These are phyloP conservation scores for Suhomyces canberraensis DNA, from an alignment of 805 yeast genomes.

Conservation along the genomic window DNA sequence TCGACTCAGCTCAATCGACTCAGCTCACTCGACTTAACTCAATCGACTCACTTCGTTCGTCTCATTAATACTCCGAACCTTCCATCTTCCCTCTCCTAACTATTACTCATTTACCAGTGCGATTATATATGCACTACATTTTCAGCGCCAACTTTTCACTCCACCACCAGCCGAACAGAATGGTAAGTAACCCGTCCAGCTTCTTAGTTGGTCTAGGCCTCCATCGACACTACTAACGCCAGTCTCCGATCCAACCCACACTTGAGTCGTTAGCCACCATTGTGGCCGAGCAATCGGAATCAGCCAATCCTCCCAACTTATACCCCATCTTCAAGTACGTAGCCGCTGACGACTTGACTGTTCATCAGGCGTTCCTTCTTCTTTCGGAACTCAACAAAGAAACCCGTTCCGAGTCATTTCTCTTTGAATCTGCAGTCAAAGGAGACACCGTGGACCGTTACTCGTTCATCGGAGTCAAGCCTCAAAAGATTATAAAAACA, in stretches of 20 bases:
- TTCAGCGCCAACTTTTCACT: too few species aligned
- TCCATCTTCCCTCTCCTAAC: too few species aligned
- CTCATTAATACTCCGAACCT: too few species aligned
- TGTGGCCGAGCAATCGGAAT: conserved; percentile 16
- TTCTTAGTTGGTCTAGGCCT: too few species aligned
- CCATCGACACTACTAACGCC: neutral
- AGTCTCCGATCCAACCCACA: conserved; percentile 37
- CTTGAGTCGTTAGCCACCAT: conserved; percentile 25
- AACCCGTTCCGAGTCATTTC: conserved; percentile 62
- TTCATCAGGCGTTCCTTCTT: conserved; percentile 86
- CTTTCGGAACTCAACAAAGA: conserved; percentile 61
- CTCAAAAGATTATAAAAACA: conserved; percentile 77
- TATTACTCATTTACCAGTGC: too few species aligned
- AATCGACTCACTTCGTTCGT: too few species aligned
- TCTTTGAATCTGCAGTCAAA: conserved; percentile 84
- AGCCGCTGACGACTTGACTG: conserved; percentile 76
- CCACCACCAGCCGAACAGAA: too few species aligned
- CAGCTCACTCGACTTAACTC: too few species aligned
- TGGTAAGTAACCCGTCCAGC: too few species aligned
- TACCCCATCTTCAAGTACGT: conserved; percentile 79
- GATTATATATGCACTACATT: too few species aligned
- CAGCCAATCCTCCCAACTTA: conserved; percentile 48
- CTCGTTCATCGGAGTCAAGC: conserved; percentile 86
- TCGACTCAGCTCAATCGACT: too few species aligned
- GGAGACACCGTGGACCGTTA: conserved; percentile 89